Base-by-base conservation (phyloP, 2,329 filamentous ascomycete species). In the Microascus cirrosus region DNA sequence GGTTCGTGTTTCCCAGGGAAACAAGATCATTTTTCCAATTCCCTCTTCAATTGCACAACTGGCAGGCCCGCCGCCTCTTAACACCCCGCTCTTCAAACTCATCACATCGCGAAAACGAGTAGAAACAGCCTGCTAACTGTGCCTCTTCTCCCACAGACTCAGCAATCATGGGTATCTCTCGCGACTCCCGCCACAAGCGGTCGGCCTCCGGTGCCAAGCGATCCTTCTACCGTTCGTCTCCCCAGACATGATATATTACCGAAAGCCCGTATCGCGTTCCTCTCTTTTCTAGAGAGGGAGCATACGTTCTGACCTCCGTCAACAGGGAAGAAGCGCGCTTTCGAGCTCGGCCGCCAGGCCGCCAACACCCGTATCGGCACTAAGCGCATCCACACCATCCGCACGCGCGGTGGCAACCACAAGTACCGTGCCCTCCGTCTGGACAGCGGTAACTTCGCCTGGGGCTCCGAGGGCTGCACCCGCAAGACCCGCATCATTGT, bases 161-260 rank as follows among this genome's bases (percentile, higher is more conserved):
- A 80, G 86, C 85, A 88, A 89, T 86, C 82, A 93, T 93, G 89
- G 89, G 94, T 99, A 97, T 99, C 83, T 96, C 93, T 81, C 90
- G 94, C 83, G 93, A 97, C 83, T 96, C 91, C 78, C 91, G 94
- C 83, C 94, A 99, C 87, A 99, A 99, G 89, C 92, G 94, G 82
- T 92, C 91, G 80, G 92, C 93, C 78, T 89, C 95, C 77, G 95
- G 94, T 85, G 94, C 95, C 74, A 99, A 99, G 89, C 87, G 89
- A 77, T 83, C 89, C 80, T 88, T 86, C 81, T 94, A 93, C 85
- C 85, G 89, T 86, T 81, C 81, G 84, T 87, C 78, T 74, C 78
- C 74, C 35, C 50, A 10, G 13, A 25, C 36, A 24, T 28, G 32
- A 55, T 35, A 39, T 68, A 73, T 63, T 32, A 66, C 80, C 81